Evolutionary conservation across 1,284 basidiomycete species (phyloP).

Genomic region (Cerrena zonata): DNA sequence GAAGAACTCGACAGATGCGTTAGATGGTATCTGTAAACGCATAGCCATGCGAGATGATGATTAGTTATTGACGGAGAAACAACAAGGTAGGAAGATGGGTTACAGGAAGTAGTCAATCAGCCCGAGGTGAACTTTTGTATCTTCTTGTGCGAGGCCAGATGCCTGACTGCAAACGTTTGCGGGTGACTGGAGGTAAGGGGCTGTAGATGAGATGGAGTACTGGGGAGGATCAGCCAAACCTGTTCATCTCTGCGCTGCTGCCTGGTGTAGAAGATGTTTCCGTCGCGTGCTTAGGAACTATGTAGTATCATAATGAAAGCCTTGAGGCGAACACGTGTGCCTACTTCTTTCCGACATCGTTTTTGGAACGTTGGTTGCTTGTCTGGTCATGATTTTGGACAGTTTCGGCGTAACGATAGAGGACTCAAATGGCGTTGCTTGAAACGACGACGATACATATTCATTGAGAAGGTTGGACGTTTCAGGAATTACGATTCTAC

Average conservation of each 20-base stretch:
- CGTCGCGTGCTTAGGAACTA: neutral
- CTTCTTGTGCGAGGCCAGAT: neutral
- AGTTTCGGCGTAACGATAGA: too few species aligned
- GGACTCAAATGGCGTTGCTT: too few species aligned
- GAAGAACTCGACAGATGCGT: slow-evolving; percentile 58
- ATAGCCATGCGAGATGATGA: too few species aligned
- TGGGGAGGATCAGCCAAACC: slow-evolving; percentile 7
- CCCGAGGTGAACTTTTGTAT: slow-evolving; percentile 17
- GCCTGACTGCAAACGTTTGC: too few species aligned
- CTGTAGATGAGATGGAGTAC: slow-evolving; percentile 1
- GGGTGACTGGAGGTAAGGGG: slow-evolving; percentile 3
- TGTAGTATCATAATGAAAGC: neutral
- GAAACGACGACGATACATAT: too few species aligned
- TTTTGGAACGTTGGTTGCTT: too few species aligned
- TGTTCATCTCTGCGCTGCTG: slow-evolving; percentile 1
- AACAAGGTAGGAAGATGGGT: slow-evolving; percentile 17
- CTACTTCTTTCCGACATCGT: slow-evolving; percentile 3
- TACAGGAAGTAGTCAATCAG: slow-evolving; percentile 13
- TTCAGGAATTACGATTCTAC: too few species aligned
- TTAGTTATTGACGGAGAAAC: slow-evolving; percentile 23
- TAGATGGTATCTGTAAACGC: slow-evolving; percentile 53
- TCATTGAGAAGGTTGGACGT: too few species aligned
- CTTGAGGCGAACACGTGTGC: slow-evolving; percentile 6
- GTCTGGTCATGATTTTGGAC: too few species aligned
- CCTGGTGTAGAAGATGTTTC: neutral